A percentile compares a stretch with the other conserved stretches of the same genome.
These are phyloP conservation scores for Pseudonitzschia pungens DNA, from an alignment of 108 stramenopile genomes.

Conservation along the genomic window DNA sequence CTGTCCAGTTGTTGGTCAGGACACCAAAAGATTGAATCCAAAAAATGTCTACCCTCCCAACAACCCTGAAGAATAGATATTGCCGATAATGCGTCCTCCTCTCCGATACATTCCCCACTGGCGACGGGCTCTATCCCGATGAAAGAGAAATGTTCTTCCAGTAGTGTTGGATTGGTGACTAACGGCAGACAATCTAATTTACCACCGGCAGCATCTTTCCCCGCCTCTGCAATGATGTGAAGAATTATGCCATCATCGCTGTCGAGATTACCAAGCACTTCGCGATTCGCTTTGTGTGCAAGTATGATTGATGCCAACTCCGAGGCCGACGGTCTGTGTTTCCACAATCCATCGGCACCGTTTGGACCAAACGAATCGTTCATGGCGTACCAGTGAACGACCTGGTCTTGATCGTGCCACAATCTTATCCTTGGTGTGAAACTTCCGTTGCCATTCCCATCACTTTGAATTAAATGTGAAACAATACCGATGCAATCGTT, in stretches of 20 bases:
- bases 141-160: conserved; percentile 21
- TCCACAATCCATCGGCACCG: conserved; percentile 63
- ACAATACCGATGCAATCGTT: neutral
- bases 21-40: neutral
- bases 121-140: conserved; percentile 55
- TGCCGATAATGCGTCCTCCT: neutral
- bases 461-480: conserved; percentile 21
- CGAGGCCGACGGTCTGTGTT: conserved; percentile 33
- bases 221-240: conserved; percentile 48
- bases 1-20: neutral
- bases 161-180: conserved; percentile 22
- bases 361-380: conserved; percentile 44
- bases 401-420: conserved; percentile 59
- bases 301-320: conserved; percentile 29
- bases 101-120: neutral
- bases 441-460: neutral
- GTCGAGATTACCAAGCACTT: neutral
- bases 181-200: conserved; percentile 45
- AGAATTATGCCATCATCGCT: conserved; percentile 16
- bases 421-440: conserved; percentile 53
- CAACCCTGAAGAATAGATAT: neutral
- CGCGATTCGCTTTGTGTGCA: neutral
- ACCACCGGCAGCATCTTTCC: conserved; percentile 35
- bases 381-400: conserved; percentile 47
- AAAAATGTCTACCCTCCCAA: neutral